phyloP scores from a whole-genome alignment of 2,329 filamentous ascomycete species.

The Pseudopyrenochaeta lycopersici region DNA sequence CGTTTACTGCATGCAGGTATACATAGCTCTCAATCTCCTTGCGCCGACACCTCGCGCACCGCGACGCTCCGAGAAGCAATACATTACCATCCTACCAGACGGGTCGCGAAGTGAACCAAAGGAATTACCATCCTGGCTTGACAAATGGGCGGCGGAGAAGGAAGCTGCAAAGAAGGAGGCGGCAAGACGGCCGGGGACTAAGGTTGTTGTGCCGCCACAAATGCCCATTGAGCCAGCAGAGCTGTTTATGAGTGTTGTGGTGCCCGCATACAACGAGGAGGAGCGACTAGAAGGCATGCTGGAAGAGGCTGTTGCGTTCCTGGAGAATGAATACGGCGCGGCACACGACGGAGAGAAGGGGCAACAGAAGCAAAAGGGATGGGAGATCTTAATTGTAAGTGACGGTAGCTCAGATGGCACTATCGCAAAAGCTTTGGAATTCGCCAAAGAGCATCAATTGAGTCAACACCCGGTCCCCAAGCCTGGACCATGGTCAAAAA shows the following conservation, averaged over 20 bases:
- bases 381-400: conserved; percentile 92
- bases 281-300: conserved; percentile 83
- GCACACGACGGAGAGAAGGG: conserved; percentile 57
- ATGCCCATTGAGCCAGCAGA: conserved; percentile 76
- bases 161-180: conserved; percentile 47
- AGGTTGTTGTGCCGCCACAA: conserved; percentile 39
- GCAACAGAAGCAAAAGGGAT: conserved; percentile 78
- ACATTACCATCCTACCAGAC: conserved; percentile 75
- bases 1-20: conserved; percentile 59
- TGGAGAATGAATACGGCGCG: conserved; percentile 78
- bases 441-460: conserved; percentile 74
- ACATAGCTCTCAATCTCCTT: conserved; percentile 74
- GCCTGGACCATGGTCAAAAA: conserved; percentile 63
- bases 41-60: conserved; percentile 82
- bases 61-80: conserved; percentile 82
- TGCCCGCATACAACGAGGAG: conserved; percentile 96
- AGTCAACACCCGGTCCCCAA: conserved; percentile 48
- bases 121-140: conserved; percentile 85
- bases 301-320: conserved; percentile 87
- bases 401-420: conserved; percentile 89
- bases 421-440: conserved; percentile 79
- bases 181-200: conserved; percentile 32
- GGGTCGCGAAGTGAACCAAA: conserved; percentile 65
- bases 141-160: conserved; percentile 73
- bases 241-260: conserved; percentile 88